A percentile compares a stretch with the other conserved stretches of the same genome.
phyloP scores from a whole-genome alignment of 176 grass and related monocot species.

The Bolboschoenus planiculmis region DNA sequence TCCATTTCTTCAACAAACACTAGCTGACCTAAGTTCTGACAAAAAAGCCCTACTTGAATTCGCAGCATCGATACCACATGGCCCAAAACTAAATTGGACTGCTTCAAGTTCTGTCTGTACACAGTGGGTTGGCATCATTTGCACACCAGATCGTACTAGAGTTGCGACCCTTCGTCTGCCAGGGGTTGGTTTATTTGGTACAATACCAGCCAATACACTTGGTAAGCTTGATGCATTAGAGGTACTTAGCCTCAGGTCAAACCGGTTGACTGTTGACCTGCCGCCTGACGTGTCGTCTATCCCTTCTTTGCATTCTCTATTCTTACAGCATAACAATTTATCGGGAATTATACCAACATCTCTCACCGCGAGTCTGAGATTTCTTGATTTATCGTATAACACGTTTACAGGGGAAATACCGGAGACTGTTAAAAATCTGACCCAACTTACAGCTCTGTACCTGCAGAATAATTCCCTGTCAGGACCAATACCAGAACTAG shows the following conservation, averaged over 20 bases:
- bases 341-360: conserved; percentile 76
- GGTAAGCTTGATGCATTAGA: conserved; percentile 86
- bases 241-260: conserved; percentile 85
- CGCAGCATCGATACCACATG: conserved; percentile 69
- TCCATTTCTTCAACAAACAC: conserved; percentile 31
- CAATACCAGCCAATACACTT: conserved; percentile 66
- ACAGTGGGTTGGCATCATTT: conserved; percentile 80
- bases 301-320: conserved; percentile 84
- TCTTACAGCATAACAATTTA: conserved; percentile 90
- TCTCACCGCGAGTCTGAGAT: conserved; percentile 63
- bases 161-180: conserved; percentile 66
- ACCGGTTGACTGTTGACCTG: conserved; percentile 70
- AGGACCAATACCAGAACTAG: conserved; percentile 67
- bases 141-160: conserved; percentile 55
- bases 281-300: conserved; percentile 84
- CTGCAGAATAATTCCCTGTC: conserved; percentile 94
- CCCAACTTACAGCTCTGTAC: conserved; percentile 64
- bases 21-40: conserved; percentile 73
- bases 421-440: conserved; percentile 67
- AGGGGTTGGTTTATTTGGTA: conserved; percentile 74
- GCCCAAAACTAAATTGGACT: conserved; percentile 88
- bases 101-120: conserved; percentile 53
- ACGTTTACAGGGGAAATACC: conserved; percentile 80
- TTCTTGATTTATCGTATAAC: conserved; percentile 93
- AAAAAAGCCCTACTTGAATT: conserved; percentile 83